phyloP scores from a whole-genome alignment of 73 alveolate species.

The Tetrahymena borealis region DNA sequence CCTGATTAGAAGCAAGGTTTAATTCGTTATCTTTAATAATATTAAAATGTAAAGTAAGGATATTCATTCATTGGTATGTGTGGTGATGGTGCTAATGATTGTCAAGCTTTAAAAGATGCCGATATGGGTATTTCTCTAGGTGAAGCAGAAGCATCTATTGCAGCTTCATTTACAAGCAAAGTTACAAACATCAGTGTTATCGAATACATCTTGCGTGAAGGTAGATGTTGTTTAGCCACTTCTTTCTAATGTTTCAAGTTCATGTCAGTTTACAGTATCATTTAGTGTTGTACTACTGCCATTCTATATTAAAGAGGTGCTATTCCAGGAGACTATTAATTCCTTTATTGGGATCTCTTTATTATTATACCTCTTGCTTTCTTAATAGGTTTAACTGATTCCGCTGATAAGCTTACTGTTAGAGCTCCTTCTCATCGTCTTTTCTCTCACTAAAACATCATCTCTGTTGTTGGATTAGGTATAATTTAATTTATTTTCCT shows the following conservation, averaged over 20 bases:
- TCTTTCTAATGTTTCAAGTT: conserved; percentile 85
- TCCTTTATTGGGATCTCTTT: conserved; percentile 75
- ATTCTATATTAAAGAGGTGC: conserved; percentile 55
- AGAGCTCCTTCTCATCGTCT: background rate
- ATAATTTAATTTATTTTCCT: background rate
- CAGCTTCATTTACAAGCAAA: conserved; percentile 74
- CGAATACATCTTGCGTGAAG: conserved; percentile 47
- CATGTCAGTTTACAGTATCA: conserved; percentile 82
- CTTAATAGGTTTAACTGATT: conserved; percentile 79
- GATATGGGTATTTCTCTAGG: conserved; percentile 71
- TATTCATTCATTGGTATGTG: conserved; percentile 62
- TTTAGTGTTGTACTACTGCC: conserved; percentile 68
- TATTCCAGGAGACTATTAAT: conserved; percentile 74
- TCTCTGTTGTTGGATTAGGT: background rate
- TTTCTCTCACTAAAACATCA: background rate
- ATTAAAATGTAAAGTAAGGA: background rate
- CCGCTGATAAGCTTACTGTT: conserved; percentile 56
- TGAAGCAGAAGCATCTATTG: conserved; percentile 73
- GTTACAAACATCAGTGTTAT: conserved; percentile 58
- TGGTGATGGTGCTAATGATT: conserved; percentile 85
- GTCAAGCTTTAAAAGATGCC: conserved; percentile 70
- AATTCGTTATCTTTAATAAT: conserved; percentile 54
- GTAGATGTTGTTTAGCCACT: conserved; percentile 72
- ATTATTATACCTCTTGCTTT: conserved; percentile 76
- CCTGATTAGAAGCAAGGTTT: conserved; percentile 74